Evolutionary conservation across 2,329 filamentous ascomycete species (phyloP).

Genomic region (Beauveria varroae): DNA sequence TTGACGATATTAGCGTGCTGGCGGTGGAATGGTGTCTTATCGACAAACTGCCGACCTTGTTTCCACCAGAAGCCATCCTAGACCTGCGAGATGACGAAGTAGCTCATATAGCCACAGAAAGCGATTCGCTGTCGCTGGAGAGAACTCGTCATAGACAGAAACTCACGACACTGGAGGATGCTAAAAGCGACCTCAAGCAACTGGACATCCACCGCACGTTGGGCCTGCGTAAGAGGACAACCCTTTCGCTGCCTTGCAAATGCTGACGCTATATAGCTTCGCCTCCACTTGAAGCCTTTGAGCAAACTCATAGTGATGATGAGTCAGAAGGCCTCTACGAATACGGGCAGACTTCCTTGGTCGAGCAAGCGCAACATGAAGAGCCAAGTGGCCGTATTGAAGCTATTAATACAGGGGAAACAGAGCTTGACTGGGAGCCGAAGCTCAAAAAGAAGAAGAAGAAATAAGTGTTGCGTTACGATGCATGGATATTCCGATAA

Average conservation of each 20-base stretch:
- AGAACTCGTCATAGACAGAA: not conserved
- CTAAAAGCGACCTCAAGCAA: not conserved
- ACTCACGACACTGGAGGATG: not conserved
- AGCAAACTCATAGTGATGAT: not conserved
- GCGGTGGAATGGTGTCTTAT: not conserved
- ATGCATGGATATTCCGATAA: no score
- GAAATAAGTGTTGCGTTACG: not conserved
- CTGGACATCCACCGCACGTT: not conserved
- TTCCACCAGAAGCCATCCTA: not conserved
- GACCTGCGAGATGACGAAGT: not conserved
- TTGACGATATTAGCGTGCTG: not conserved
- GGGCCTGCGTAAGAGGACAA: not conserved
- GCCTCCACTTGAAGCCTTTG: not conserved
- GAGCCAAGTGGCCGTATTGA: slow-evolving; percentile 5
- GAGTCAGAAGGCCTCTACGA: slow-evolving; percentile 2
- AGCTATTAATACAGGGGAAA: slow-evolving; percentile 34
- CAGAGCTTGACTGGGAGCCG: slow-evolving; percentile 28
- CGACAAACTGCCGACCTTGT: not conserved
- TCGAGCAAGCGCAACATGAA: not conserved
- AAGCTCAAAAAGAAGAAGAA: slow-evolving; percentile 35
- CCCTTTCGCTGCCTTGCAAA: not conserved
- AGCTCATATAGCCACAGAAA: not conserved
- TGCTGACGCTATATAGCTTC: not conserved
- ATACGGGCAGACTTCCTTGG: not conserved
- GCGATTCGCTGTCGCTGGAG: not conserved